Conservation (phyloP, 73 alveolate genomes). For the Tetrahymena malaccensis region DNA sequence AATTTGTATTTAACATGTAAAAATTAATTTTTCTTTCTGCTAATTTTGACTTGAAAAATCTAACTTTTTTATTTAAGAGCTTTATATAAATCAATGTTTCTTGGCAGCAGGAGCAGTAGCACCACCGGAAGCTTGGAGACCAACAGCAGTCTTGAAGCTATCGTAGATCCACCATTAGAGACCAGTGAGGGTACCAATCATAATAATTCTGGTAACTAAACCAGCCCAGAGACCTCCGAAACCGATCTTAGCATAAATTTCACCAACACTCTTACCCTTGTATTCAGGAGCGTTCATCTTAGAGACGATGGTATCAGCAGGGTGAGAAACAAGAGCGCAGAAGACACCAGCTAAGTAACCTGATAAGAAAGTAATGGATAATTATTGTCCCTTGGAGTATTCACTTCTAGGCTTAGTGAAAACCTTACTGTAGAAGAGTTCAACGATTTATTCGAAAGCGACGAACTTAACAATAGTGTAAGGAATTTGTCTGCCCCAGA, state of each 20-base stretch:
- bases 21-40: background rate
- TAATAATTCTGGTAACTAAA: slow-evolving; percentile 69
- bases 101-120: background rate
- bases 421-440: slow-evolving; percentile 55
- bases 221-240: slow-evolving; percentile 77
- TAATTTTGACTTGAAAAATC: background rate
- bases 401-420: slow-evolving; percentile 51
- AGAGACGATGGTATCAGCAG: slow-evolving; percentile 81
- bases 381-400: slow-evolving; percentile 63
- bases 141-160: background rate
- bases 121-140: background rate
- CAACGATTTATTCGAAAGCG: slow-evolving; percentile 77
- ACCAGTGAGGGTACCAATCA: slow-evolving; percentile 87
- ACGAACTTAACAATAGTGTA: slow-evolving; percentile 88
- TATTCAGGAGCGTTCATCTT: slow-evolving; percentile 50
- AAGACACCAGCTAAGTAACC: slow-evolving; percentile 84
- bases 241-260: slow-evolving; percentile 60
- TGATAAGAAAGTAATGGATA: slow-evolving; percentile 65
- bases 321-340: slow-evolving; percentile 84
- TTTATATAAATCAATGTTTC: background rate
- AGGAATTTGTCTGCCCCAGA: slow-evolving; percentile 84
- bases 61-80: background rate
- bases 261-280: slow-evolving; percentile 37
- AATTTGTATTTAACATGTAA: background rate
- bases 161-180: background rate